Percentiles rank a stretch among this genome's conserved stretches.
Conservation (phyloP, 495 filamentous ascomycete species). For the Alectoria sarmentosa region DNA sequence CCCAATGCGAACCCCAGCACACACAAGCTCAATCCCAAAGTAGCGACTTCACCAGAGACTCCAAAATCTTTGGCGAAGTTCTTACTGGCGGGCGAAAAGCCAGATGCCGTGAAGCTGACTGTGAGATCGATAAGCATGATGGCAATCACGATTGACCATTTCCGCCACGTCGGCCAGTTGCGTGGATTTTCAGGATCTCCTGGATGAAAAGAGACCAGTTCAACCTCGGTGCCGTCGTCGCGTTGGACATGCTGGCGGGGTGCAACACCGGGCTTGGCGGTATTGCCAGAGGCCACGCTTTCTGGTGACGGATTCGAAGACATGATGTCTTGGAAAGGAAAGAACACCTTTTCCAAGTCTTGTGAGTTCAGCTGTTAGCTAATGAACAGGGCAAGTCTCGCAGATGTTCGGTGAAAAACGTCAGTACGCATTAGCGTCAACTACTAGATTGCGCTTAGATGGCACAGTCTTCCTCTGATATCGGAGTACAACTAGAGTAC, state of each 20-base stretch:
- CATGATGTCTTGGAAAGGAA: not conserved
- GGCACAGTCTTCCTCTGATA: not conserved
- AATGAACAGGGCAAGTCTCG: not conserved
- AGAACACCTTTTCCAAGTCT: not conserved
- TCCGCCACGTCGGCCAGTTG: conserved; percentile 40
- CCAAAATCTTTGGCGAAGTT: conserved; percentile 36
- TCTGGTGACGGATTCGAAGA: not conserved
- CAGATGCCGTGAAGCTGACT: conserved; percentile 39
- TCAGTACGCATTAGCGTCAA: not conserved
- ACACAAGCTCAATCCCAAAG: conserved; percentile 38
- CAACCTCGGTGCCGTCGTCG: conserved; percentile 22
- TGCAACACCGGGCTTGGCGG: conserved; percentile 11
- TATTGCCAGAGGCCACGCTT: conserved; percentile 5
- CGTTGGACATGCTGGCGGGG: conserved; percentile 13
- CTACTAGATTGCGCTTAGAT: not conserved
- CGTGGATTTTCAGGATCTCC: conserved; percentile 40
- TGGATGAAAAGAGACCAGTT: conserved; percentile 33
- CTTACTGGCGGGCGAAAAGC: conserved; percentile 36
- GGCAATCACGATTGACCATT: conserved; percentile 42
- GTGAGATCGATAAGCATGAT: conserved; percentile 41
- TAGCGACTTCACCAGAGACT: conserved; percentile 39
- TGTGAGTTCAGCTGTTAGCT: too few relatives aligned
- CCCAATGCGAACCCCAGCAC: conserved; percentile 35
- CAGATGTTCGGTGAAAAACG: not conserved
- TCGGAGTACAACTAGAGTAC: not conserved